Evolutionary conservation across 768 basidiomycete species (phyloP).

Genomic region (Hericium erinaceus): DNA sequence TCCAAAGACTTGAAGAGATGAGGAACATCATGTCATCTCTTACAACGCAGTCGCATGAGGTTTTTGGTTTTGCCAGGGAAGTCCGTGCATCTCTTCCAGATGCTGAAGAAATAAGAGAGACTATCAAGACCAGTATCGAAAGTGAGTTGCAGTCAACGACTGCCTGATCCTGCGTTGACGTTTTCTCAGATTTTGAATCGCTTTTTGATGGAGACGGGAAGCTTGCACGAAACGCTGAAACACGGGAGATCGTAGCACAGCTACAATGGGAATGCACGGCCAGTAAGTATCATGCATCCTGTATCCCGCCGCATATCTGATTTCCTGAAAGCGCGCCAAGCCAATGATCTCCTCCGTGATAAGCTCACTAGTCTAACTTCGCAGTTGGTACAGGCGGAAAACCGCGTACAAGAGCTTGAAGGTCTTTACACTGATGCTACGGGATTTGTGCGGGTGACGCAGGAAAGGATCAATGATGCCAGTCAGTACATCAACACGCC

Average conservation of each 20-base stretch:
- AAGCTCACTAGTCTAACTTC: constrained; percentile 14
- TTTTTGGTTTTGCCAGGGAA: constrained; percentile 9
- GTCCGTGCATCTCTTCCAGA: constrained; percentile 9
- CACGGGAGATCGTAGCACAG: constrained; percentile 6
- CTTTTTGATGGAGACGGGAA: constrained; percentile 4
- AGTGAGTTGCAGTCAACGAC: constrained; percentile 1
- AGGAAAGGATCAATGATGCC: constrained; percentile 8
- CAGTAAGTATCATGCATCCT: background rate
- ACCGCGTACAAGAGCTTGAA: constrained; percentile 7
- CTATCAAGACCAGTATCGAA: constrained; percentile 5
- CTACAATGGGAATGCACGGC: constrained; percentile 7
- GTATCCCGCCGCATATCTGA: background rate
- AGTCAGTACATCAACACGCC: constrained; percentile 1
- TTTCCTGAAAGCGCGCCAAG: constrained; percentile 8
- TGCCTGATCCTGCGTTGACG: background rate
- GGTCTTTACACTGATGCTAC: constrained; percentile 3
- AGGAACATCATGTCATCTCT: constrained; percentile 4
- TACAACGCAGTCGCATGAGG: constrained; percentile 11
- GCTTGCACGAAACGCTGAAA: constrained; percentile 3
- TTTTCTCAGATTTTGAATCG: constrained; percentile 3
- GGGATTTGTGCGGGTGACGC: constrained; percentile 1
- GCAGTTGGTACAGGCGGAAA: constrained; percentile 10
- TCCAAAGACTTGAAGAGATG: constrained; percentile 10
- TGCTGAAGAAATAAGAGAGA: constrained; percentile 4
- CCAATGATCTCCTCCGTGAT: constrained; percentile 14